Base-by-base conservation (phyloP, 2,329 filamentous ascomycete species). In the Grosmannia clavigera region DNA sequence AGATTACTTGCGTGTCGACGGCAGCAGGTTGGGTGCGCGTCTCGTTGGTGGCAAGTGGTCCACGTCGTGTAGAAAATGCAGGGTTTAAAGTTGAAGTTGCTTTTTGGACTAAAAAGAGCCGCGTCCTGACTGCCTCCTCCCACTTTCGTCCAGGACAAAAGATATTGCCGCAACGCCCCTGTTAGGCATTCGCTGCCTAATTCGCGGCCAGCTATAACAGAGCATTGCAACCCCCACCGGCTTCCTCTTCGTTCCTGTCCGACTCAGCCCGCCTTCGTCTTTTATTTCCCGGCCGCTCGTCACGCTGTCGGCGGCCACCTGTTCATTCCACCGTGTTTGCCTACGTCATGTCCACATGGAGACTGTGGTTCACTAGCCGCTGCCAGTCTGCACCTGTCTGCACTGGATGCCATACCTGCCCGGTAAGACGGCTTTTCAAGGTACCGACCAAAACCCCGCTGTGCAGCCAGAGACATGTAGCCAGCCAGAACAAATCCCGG, bases 81-180 rank as follows among this genome's bases (percentile, higher is more conserved):
- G 27, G 53, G 53, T 55, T 55, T 31, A 38, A 55, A 33, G 53
- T 55, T 38, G 31, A 31, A 52, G 52, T 35, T 54, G 52, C 52
- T 54, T 54, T 54, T 54, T 7, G 52, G n/a, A 35, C 52, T 54
- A 54, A 55, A 52, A 55, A 25, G 53, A 55, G 53, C 53, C 53
- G 53, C 53, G 53, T 25, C 53, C 43, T 46, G 19, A 22, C 43
- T 46, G 51, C 25, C 19, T 27, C n/a, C 25, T 27, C 22, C 48
- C 48, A 51, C 48, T 12, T 51, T 51, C 25, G 22, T 51, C 43
- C n/a, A 46, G 43, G 6, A 19, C 4, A 46, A 52, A 31, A 52
- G 43, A 52, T 27, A 52, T 19, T 52, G 29, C 50, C 50, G 50
- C 50, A 46, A 46, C 43, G 43, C 43, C 43, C 43, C 43, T 46